phyloP scores from a whole-genome alignment of 495 filamentous ascomycete genomes.

The Astrocystis sublimbata region DNA sequence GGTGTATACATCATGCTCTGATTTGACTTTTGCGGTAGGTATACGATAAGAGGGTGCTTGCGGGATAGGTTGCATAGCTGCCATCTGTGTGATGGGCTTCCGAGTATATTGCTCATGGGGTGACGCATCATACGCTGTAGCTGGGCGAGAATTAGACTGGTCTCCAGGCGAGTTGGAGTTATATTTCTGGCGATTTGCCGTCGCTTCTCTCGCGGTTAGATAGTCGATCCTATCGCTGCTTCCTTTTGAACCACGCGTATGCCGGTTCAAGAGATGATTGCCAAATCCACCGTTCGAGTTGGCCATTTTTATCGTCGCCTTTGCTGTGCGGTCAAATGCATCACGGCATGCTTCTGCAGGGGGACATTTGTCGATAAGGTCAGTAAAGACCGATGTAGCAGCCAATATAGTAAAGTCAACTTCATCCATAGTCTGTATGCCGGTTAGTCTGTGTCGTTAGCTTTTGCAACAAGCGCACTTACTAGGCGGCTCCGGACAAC shows the following conservation, averaged over 20 bases:
- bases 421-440: slow-evolving; percentile 79
- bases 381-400: slow-evolving; percentile 68
- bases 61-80: slow-evolving; percentile 26
- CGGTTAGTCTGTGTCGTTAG: slow-evolving; percentile 31
- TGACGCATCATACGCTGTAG: slow-evolving; percentile 23
- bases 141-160: slow-evolving; percentile 25
- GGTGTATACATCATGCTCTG: slow-evolving; percentile 40
- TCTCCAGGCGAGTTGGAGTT: slow-evolving; percentile 25
- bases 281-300: slow-evolving; percentile 81
- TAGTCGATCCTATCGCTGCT: slow-evolving; percentile 38
- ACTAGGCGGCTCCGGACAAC: slow-evolving; percentile 81
- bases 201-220: slow-evolving; percentile 32
- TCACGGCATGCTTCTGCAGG: slow-evolving; percentile 77
- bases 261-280: slow-evolving; percentile 36
- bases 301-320: slow-evolving; percentile 91
- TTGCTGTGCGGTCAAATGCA: slow-evolving; percentile 93
- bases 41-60: slow-evolving; percentile 31
- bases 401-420: slow-evolving; percentile 94
- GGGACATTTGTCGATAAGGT: slow-evolving; percentile 54
- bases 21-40: slow-evolving; percentile 38
- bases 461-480: slow-evolving; percentile 37
- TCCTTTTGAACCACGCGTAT: slow-evolving; percentile 24
- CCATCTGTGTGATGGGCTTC: slow-evolving; percentile 26
- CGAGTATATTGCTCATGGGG: slow-evolving; percentile 27
- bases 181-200: slow-evolving; percentile 33